A percentile compares a stretch with the other conserved stretches of the same genome.
Conservation (phyloP, 1,139 yeast species). For the Protomyces lactucae-debilis region DNA sequence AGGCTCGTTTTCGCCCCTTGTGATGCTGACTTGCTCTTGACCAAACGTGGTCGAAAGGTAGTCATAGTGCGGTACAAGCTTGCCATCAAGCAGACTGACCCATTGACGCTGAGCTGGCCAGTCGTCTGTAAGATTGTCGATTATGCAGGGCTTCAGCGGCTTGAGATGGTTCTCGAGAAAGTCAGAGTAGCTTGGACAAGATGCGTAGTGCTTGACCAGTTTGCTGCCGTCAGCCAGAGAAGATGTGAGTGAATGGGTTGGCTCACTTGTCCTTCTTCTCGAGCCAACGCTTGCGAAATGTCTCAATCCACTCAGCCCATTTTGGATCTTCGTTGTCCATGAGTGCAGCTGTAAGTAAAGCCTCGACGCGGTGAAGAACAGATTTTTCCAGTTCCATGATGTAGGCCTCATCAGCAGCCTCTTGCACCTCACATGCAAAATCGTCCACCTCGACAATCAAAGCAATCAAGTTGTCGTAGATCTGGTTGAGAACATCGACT, state of each 20-base stretch:
- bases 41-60: conserved; percentile 7
- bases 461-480: conserved; percentile 1
- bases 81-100: background rate
- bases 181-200: conserved; percentile 1
- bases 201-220: background rate
- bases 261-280: conserved; percentile 14
- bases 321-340: conserved; percentile 8
- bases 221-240: background rate
- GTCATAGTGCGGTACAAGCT: conserved; percentile 5
- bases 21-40: conserved; percentile 1
- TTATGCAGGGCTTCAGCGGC: conserved; percentile 21
- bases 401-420: conserved; percentile 9
- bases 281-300: conserved; percentile 9
- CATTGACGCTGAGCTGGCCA: conserved; percentile 15
- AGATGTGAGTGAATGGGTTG: background rate
- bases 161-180: conserved; percentile 11
- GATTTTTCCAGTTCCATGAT: conserved; percentile 17
- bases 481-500: background rate
- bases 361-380: conserved; percentile 13
- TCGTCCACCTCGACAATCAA: conserved; percentile 17
- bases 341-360: background rate
- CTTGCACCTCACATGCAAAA: conserved; percentile 21
- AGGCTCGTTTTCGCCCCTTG: background rate
- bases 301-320: conserved; percentile 8
- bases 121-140: conserved; percentile 6